Conservation (phyloP, 495 filamentous ascomycete genomes). For the Talaromyces liani region DNA sequence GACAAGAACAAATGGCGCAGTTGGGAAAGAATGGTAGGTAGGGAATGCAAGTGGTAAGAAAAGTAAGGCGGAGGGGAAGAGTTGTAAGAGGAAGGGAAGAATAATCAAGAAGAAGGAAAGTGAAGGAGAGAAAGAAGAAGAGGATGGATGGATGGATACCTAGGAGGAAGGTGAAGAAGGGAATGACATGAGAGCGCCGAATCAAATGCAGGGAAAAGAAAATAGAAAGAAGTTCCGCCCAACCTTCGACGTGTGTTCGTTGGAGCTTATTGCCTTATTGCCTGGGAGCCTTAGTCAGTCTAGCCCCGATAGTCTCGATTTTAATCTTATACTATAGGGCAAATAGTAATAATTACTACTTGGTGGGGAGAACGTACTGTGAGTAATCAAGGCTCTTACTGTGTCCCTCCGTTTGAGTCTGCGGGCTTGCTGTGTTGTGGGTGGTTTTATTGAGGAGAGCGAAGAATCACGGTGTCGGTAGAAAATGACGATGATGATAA, state of each 20-base stretch:
- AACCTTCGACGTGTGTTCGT: background rate
- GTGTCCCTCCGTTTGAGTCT: background rate
- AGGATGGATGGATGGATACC: background rate
- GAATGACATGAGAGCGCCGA: constrained; percentile 1
- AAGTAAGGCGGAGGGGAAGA: background rate
- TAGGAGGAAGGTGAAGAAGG: background rate
- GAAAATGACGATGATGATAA: background rate
- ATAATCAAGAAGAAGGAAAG: background rate
- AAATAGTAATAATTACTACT: background rate
- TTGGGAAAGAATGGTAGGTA: background rate
- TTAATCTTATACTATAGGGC: background rate
- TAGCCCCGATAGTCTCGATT: background rate
- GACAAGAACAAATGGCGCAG: background rate
- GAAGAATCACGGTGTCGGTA: background rate
- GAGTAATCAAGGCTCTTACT: background rate
- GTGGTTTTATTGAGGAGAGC: background rate
- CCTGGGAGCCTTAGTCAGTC: constrained; percentile 1
- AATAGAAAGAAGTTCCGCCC: constrained; percentile 1
- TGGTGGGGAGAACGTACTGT: background rate
- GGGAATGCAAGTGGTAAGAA: background rate
- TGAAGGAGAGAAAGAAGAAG: background rate
- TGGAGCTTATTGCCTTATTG: constrained; percentile 3
- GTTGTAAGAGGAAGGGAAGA: background rate
- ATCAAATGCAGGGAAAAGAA: background rate
- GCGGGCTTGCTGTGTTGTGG: background rate